phyloP scores from a whole-genome alignment of 805 yeast genomes.

The Citeromyces matritensis region DNA sequence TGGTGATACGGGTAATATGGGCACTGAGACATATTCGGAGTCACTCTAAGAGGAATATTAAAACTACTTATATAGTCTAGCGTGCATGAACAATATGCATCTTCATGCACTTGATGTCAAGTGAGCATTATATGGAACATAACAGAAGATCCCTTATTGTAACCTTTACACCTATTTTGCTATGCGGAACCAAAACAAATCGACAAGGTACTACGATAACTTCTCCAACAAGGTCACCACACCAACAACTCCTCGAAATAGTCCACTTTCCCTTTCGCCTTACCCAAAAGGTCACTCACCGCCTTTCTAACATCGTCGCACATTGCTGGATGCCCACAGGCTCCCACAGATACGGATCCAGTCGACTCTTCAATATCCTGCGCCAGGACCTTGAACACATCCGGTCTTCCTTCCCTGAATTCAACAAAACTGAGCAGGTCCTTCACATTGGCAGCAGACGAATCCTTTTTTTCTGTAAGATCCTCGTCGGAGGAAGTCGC shows the following conservation, averaged over 20 bases:
- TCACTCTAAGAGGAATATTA: no score
- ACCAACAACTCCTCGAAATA: constrained; percentile 62
- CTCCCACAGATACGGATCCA: constrained; percentile 26
- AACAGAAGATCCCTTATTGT: constrained; percentile 55
- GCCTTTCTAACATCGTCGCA: constrained; percentile 36
- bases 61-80: no score
- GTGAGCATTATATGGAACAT: no score
- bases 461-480: not conserved
- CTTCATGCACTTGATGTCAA: no score
- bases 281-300: constrained; percentile 25
- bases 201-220: no score
- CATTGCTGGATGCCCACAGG: constrained; percentile 32
- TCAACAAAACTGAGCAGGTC: constrained; percentile 18
- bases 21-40: no score
- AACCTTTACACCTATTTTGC: no score
- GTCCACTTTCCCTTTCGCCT: constrained; percentile 35
- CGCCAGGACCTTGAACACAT: constrained; percentile 16
- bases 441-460: constrained; percentile 3
- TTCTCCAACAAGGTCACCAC: no score
- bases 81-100: no score
- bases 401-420: constrained; percentile 28
- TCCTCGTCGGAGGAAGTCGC: not conserved
- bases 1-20: no score
- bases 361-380: constrained; percentile 18
- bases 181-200: no score